These are phyloP conservation scores for Linnemannia zychae DNA, from an alignment of 192 early-diverging fungal genomes.

Conservation along the genomic window DNA sequence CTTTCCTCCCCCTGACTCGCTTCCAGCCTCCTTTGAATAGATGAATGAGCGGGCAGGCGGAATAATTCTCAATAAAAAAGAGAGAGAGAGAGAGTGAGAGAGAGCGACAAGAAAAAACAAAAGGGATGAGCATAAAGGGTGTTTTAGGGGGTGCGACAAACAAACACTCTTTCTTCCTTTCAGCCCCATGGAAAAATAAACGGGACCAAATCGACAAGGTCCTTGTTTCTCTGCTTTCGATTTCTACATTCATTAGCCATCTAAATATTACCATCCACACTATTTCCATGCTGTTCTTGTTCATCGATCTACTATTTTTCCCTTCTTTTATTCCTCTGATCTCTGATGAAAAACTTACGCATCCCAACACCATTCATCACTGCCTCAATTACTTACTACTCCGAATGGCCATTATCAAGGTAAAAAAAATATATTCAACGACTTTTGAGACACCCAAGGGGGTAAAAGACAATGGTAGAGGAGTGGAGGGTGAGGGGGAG, in stretches of 20 bases:
- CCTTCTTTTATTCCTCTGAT: neutral
- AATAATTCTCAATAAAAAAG: too few species aligned
- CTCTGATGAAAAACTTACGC: too few species aligned
- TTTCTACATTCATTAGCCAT: neutral
- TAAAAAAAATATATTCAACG: neutral
- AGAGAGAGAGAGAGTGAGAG: too few species aligned
- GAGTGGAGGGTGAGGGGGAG: neutral
- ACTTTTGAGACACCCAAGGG: neutral
- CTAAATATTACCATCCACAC: neutral
- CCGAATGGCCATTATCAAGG: too few species aligned
- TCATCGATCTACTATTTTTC: neutral
- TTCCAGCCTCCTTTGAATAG: neutral
- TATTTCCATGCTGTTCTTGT: neutral
- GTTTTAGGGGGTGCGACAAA: neutral
- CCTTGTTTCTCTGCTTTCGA: neutral
- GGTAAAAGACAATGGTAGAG: neutral
- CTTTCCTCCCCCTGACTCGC: neutral
- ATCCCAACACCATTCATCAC: too few species aligned
- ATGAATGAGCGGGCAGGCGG: neutral
- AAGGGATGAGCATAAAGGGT: neutral
- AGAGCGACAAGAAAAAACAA: neutral
- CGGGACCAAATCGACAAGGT: neutral
- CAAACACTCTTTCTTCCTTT: neutral
- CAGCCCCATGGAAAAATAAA: neutral
- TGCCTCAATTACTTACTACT: too few species aligned